A percentile compares a stretch with the other conserved stretches of the same genome.
Conservation (phyloP, 805 yeast genomes). For the Wickerhamomyces bovis region DNA sequence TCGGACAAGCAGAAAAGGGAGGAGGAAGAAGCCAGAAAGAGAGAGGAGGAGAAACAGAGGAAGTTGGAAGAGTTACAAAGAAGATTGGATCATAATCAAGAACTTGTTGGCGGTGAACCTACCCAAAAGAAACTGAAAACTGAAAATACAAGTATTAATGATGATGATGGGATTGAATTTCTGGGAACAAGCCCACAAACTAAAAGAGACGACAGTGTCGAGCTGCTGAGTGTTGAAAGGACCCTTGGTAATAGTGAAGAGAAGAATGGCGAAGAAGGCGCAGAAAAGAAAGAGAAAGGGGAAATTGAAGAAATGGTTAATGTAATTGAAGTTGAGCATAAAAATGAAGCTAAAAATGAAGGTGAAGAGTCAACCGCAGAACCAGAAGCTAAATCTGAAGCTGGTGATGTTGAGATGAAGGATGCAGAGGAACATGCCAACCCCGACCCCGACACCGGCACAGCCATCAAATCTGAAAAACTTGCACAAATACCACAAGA, state of each 20-base stretch:
- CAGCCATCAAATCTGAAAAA: neutral
- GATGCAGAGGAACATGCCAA: neutral
- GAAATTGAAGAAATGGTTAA: neutral
- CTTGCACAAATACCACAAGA: neutral
- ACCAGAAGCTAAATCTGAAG: neutral
- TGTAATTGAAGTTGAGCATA: neutral
- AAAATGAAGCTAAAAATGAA: neutral
- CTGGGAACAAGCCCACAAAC: neutral
- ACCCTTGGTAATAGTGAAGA: neutral
- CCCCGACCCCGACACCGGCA: neutral
- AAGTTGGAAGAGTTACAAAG: neutral
- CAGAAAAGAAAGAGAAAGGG: neutral
- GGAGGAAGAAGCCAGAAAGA: conserved; percentile 26
- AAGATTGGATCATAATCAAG: neutral
- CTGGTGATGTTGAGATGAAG: neutral
- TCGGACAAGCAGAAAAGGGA: conserved; percentile 37
- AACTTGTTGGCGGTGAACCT: neutral
- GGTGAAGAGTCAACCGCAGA: neutral
- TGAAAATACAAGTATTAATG: neutral
- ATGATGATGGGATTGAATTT: neutral
- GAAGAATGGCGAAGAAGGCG: neutral
- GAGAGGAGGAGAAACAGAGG: conserved; percentile 22
- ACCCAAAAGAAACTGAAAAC: neutral
- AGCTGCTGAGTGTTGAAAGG: neutral
- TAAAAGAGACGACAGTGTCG: neutral